Conservation (phyloP, 306 rosid genomes). For the Delonix regia region DNA sequence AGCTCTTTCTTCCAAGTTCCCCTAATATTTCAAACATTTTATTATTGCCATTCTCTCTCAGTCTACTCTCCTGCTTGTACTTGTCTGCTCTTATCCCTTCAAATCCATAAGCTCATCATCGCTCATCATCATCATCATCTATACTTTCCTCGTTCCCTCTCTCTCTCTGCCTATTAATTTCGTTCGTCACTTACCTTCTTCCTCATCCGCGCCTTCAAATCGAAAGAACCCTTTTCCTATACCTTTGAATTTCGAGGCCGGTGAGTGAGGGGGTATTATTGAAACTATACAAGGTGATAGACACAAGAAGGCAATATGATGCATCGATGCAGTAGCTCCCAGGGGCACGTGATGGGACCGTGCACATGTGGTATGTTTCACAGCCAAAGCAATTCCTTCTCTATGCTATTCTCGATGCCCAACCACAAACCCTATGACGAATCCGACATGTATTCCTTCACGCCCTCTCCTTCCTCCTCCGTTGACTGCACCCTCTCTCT, state of each 20-base stretch:
- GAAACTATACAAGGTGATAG: neutral
- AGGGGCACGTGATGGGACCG: slow-evolving; percentile 63
- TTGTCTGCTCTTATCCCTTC: slow-evolving; percentile 7
- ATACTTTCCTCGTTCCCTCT: neutral
- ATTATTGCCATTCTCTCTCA: slow-evolving; percentile 38
- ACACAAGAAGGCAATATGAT: slow-evolving; percentile 37
- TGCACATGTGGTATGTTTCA: slow-evolving; percentile 73
- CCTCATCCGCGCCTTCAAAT: neutral
- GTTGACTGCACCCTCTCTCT: slow-evolving; percentile 97
- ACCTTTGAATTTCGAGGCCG: neutral
- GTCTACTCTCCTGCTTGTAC: slow-evolving; percentile 25
- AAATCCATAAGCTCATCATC: slow-evolving; percentile 12
- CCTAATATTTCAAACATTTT: slow-evolving; percentile 45
- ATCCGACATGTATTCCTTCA: slow-evolving; percentile 41
- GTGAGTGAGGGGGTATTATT: neutral
- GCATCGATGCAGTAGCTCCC: slow-evolving; percentile 69
- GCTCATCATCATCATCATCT: too few species aligned
- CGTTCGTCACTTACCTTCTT: neutral
- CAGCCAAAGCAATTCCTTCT: slow-evolving; percentile 60
- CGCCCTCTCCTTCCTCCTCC: slow-evolving; percentile 55
- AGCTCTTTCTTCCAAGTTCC: slow-evolving; percentile 31
- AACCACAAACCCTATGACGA: slow-evolving; percentile 49
- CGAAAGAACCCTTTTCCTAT: neutral
- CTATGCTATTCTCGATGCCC: slow-evolving; percentile 66
- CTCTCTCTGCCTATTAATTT: slow-evolving; percentile 11